phyloP scores from a whole-genome alignment of 768 basidiomycete species.

The Tylopilus plumbeoviolaceoides region DNA sequence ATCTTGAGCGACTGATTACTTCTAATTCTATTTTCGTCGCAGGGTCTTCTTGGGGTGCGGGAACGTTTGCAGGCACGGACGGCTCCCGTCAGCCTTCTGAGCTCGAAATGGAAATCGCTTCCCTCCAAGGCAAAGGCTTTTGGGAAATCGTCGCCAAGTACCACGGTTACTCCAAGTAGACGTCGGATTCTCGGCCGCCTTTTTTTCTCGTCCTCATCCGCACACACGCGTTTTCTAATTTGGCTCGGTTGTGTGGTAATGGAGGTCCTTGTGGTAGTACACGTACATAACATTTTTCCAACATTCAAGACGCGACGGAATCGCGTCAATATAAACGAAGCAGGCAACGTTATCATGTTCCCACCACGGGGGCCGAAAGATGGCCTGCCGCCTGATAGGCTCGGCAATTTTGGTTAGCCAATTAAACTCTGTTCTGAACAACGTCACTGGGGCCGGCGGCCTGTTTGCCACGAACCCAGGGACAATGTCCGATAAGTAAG shows the following conservation, averaged over 20 bases:
- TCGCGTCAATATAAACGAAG: not conserved
- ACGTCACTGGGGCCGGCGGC: too few species aligned
- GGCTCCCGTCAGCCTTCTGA: slow-evolving; percentile 57
- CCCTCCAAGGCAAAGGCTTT: slow-evolving; percentile 55
- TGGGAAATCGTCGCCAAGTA: slow-evolving; percentile 44
- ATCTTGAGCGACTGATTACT: not conserved
- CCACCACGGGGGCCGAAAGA: too few species aligned
- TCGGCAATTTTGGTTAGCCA: not conserved
- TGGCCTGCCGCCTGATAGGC: not conserved
- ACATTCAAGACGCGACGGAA: not conserved
- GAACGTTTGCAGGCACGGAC: slow-evolving; percentile 52
- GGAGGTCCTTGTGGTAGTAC: not conserved
- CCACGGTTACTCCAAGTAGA: slow-evolving; percentile 18
- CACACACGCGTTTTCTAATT: not conserved
- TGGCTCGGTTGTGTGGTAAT: not conserved
- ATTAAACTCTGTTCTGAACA: too few species aligned
- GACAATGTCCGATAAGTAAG: too few species aligned
- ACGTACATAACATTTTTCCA: not conserved
- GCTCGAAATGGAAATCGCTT: slow-evolving; percentile 55
- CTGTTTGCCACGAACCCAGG: too few species aligned
- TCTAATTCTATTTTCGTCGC: not conserved
- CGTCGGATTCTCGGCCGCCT: not conserved
- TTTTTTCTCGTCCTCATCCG: not conserved
- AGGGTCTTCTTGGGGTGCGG: slow-evolving; percentile 84
- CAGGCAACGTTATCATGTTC: too few species aligned